A percentile compares a stretch with the other conserved stretches of the same genome.
Evolutionary conservation across 306 rosid species (phyloP).

Genomic region (Prunus kanzakura): DNA sequence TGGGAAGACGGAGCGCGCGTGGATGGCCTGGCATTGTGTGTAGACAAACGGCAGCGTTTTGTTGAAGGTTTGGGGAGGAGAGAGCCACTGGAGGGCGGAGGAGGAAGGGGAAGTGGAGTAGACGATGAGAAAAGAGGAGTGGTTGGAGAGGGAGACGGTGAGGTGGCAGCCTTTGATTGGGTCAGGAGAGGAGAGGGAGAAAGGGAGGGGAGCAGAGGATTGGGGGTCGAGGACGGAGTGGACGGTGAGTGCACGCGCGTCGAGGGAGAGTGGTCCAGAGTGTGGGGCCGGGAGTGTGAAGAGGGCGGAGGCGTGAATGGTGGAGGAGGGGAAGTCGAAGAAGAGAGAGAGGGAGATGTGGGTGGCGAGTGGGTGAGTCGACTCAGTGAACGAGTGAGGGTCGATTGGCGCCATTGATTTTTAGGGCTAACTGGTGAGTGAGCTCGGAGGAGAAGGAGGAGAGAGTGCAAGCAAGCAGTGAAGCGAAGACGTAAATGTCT

Average conservation of each 20-base stretch:
- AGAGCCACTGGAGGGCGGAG: constrained; percentile 90
- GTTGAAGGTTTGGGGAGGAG: constrained; percentile 73
- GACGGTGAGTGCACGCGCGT: constrained; percentile 64
- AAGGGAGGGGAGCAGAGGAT: constrained; percentile 40
- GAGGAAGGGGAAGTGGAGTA: constrained; percentile 69
- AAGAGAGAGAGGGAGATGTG: constrained; percentile 59
- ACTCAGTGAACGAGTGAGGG: constrained; percentile 88
- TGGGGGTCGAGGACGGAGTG: constrained; percentile 47
- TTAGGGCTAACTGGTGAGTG: background rate
- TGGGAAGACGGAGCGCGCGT: constrained; percentile 83
- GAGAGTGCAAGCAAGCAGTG: background rate
- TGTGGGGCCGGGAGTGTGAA: constrained; percentile 47
- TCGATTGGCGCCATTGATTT: constrained; percentile 70
- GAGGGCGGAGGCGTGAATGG: constrained; percentile 65
- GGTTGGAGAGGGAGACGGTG: constrained; percentile 50
- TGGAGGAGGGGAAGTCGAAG: constrained; percentile 63
- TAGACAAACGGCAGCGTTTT: constrained; percentile 68
- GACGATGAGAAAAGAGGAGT: constrained; percentile 43
- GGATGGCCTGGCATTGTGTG: constrained; percentile 93
- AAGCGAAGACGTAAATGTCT: background rate
- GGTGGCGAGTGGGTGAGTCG: constrained; percentile 46
- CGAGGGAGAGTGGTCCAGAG: constrained; percentile 67
- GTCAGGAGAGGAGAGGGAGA: constrained; percentile 44
- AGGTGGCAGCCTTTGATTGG: constrained; percentile 63
- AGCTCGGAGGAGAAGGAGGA: background rate